phyloP scores from a whole-genome alignment of 306 rosid species.

The Clitoria ternatea region DNA sequence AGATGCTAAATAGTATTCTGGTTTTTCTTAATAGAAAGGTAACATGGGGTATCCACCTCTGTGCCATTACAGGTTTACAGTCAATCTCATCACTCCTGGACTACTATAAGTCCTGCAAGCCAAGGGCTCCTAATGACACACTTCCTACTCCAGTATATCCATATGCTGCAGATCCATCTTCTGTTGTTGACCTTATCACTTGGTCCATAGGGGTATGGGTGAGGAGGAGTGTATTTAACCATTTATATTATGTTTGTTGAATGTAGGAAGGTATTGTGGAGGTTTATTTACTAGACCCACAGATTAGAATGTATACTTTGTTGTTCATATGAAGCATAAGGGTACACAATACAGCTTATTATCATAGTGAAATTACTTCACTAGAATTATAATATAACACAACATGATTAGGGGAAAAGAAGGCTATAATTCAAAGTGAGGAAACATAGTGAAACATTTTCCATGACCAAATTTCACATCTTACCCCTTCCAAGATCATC shows the following conservation, averaged over 20 bases:
- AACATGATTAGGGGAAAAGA: not conserved
- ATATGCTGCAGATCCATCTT: not conserved
- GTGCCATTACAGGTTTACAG: not conserved
- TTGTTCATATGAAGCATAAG: not conserved
- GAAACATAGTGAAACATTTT: not conserved
- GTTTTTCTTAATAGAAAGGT: not conserved
- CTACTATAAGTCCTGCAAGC: no score
- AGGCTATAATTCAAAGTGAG: not conserved
- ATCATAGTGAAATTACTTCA: not conserved
- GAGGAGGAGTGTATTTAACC: no score
- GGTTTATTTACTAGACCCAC: no score
- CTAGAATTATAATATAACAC: not conserved
- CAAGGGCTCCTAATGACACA: not conserved
- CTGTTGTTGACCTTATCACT: not conserved
- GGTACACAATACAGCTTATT: not conserved
- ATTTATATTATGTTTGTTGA: not conserved
- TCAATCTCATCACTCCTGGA: no score
- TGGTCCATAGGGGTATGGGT: not conserved
- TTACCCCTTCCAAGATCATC: slow-evolving; percentile 75
- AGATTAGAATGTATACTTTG: no score
- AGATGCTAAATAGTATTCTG: not conserved
- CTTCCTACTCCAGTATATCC: not conserved
- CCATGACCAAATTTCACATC: slow-evolving; percentile 10
- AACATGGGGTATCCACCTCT: not conserved
- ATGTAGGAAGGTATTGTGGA: not conserved